Percentiles rank a stretch among this genome's conserved stretches.
These are phyloP conservation scores for Cladobotryum mycophilum DNA, from an alignment of 2,329 filamentous ascomycete genomes.

Conservation along the genomic window DNA sequence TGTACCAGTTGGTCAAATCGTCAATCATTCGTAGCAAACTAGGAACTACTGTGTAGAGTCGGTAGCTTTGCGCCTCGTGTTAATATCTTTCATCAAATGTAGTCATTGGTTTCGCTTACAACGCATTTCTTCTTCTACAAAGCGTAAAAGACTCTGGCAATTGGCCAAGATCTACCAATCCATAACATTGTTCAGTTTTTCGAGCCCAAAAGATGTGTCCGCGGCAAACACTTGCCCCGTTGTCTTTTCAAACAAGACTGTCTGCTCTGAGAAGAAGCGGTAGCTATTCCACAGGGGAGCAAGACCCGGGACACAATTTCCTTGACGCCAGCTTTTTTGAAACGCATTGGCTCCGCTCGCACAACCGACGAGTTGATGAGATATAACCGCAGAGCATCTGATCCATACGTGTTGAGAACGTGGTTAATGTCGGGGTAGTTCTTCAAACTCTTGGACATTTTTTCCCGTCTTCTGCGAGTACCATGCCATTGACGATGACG, in stretches of 20 bases:
- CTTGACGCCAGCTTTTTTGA: conserved; percentile 88
- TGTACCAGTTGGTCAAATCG: conserved; percentile 89
- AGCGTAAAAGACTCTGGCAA: too few species aligned
- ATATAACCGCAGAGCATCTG: conserved; percentile 85
- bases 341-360: conserved; percentile 79
- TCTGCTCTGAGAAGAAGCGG: conserved; percentile 91
- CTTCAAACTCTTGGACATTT: conserved; percentile 96
- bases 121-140: conserved; percentile 12
- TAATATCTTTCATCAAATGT: too few species aligned
- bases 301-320: conserved; percentile 89
- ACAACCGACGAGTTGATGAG: conserved; percentile 96
- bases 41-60: conserved; percentile 78
- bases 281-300: conserved; percentile 94
- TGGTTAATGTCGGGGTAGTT: conserved; percentile 86
- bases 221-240: conserved; percentile 63
- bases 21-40: conserved; percentile 66
- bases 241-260: conserved; percentile 78
- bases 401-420: conserved; percentile 83
- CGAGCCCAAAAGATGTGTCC: conserved; percentile 70
- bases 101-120: too few species aligned
- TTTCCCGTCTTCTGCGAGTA: conserved; percentile 50
- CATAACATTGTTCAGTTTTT: conserved; percentile 83
- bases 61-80: conserved; percentile 43
- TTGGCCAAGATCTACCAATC: conserved; percentile 96
- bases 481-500: conserved; percentile 92